Percentiles rank a stretch among this genome's conserved stretches.
These are phyloP conservation scores for Pichia sp. DNA, from an alignment of 1,139 yeast species.

Conservation along the genomic window DNA sequence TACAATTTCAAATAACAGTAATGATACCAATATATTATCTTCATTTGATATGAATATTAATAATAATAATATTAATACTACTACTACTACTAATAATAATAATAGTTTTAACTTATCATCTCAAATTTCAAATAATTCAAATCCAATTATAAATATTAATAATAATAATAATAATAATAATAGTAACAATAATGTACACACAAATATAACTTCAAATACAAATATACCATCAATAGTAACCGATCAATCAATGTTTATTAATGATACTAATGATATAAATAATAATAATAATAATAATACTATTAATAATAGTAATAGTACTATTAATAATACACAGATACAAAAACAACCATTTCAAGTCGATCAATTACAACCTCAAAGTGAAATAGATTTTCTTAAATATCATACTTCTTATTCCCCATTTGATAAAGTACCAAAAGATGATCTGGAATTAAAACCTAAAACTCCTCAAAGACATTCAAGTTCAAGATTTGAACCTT, in stretches of 20 bases:
- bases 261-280: too few relatives aligned
- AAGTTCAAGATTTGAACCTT: constrained; percentile 85
- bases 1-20: constrained; percentile 11
- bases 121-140: not conserved
- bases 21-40: constrained; percentile 1
- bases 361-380: constrained; percentile 14
- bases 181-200: not conserved
- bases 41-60: not conserved
- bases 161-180: not conserved
- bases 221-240: not conserved
- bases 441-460: constrained; percentile 45
- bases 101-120: constrained; percentile 1
- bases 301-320: too few relatives aligned
- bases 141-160: not conserved
- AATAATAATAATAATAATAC: too few relatives aligned
- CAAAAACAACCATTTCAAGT: constrained; percentile 1
- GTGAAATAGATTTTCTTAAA: constrained; percentile 25
- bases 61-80: not conserved
- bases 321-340: too few relatives aligned
- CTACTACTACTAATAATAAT: not conserved
- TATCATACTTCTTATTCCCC: constrained; percentile 27
- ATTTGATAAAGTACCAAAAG: constrained; percentile 33
- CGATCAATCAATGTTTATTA: too few relatives aligned
- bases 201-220: not conserved
- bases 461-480: constrained; percentile 86